Conservation (phyloP, 2,329 filamentous ascomycete genomes). For the Metarhizium anisopliae region DNA sequence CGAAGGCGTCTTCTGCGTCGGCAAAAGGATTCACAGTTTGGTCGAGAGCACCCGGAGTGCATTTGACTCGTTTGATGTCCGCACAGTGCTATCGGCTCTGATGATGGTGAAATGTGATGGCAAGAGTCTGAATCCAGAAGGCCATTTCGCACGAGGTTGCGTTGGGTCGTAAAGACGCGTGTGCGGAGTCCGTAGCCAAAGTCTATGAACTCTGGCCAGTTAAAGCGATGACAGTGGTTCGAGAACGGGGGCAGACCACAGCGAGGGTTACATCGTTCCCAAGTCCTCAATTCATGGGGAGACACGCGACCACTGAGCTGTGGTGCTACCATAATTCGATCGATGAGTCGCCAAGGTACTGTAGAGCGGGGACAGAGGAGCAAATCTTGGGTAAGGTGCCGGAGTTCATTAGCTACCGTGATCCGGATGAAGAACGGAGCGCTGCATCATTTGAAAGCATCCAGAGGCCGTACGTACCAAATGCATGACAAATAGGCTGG, state of each 20-base stretch:
- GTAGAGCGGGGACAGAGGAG: too few relatives aligned
- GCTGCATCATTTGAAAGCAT: too few relatives aligned
- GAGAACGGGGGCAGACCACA: background rate
- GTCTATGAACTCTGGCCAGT: background rate
- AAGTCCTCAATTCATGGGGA: background rate
- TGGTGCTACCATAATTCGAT: background rate
- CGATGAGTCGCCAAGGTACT: background rate
- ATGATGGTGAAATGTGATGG: background rate
- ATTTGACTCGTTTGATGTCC: too few relatives aligned
- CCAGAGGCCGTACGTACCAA: too few relatives aligned
- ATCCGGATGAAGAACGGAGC: too few relatives aligned
- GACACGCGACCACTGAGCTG: background rate
- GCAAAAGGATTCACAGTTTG: too few relatives aligned
- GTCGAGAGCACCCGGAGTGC: too few relatives aligned
- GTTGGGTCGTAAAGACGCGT: background rate
- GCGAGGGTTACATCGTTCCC: background rate
- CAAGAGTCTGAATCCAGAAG: background rate
- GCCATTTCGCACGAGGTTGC: background rate
- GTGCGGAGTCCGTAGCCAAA: background rate
- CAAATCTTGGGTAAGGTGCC: too few relatives aligned
- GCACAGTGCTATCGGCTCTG: too few relatives aligned
- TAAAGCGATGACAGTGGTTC: background rate
- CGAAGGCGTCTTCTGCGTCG: too few relatives aligned
- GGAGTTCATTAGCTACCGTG: too few relatives aligned
- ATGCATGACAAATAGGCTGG: too few relatives aligned